A percentile compares a stretch with the other conserved stretches of the same genome.
Conservation (phyloP, 305 asterid genomes). For the Solanum hybrid region DNA sequence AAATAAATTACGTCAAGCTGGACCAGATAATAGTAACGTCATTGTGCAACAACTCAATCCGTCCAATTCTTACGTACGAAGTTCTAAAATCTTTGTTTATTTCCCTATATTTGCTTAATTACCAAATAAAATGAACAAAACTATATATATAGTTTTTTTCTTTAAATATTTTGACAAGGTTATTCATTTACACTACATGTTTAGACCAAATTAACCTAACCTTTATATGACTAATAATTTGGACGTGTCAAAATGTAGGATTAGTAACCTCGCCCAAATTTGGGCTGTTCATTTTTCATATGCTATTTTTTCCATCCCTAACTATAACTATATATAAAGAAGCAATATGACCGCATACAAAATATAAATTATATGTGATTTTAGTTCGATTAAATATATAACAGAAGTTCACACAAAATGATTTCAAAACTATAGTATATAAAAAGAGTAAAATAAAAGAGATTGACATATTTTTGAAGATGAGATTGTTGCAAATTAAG, state of each 20-base stretch:
- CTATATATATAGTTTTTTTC: no score
- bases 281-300: not conserved
- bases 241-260: not conserved
- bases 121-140: not conserved
- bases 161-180: no score
- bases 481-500: not conserved
- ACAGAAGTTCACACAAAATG: not conserved
- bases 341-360: not conserved
- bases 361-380: no score
- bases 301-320: not conserved
- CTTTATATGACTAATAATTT: not conserved
- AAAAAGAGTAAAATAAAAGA: not conserved
- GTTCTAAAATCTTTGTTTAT: not conserved
- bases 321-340: not conserved
- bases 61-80: not conserved
- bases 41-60: not conserved
- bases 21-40: not conserved
- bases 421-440: not conserved
- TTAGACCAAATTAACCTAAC: not conserved
- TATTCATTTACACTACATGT: not conserved
- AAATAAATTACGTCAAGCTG: not conserved
- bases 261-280: not conserved
- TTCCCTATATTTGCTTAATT: not conserved
- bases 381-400: not conserved
- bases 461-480: not conserved